Base-by-base conservation (phyloP, 2,329 filamentous ascomycete species). In the Neodidymelliopsis sp. region DNA sequence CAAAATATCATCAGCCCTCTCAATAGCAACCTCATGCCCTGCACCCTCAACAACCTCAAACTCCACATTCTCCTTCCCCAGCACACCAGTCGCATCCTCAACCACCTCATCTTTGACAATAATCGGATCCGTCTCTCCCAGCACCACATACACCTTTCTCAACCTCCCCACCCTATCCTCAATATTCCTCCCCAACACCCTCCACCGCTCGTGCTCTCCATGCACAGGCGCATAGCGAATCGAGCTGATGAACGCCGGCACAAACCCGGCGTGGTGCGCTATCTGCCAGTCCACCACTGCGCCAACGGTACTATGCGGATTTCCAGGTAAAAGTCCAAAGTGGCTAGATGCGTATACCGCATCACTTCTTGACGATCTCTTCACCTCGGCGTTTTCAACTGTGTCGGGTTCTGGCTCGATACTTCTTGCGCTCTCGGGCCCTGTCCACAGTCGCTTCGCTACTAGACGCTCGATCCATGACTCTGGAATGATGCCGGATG, bases 221-320 rank as follows among this genome's bases (percentile, higher is more conserved):
- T 86, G 83, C 16, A 92, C 84, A 0, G 89, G 90, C 2, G 85
- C 86, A 62, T 88, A 74, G 15, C 85, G 80, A 58, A 93, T 86
- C 22, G 82, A 85, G 48, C 84, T 88, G 62, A 91, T 81, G 62
- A 91, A 91, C 0, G 88, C 82, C 2, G 78, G 76, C 4, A 90
- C 76, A 62, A 90, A 92, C 0, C 88, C 90, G 1, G 69, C 63
- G 66, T 93, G 88, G 20, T 81, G 65, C 25, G 78, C 74, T 15
- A 90, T 74, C 71, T 93, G 89, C 87, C 89, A 91, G 34, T 76
- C 72, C 37, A 91, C 84, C 0, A 88, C 82, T 3, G 79, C 77
- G 0, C 84, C 81, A 3, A 89, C 80, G 6, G 81, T 84, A 41
- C 86, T 76, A 12, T 74, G 61, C 0, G 81, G 78, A 41, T 81